Evolutionary conservation across 306 rosid species (phyloP).

Genomic region (Quercus ilex): DNA sequence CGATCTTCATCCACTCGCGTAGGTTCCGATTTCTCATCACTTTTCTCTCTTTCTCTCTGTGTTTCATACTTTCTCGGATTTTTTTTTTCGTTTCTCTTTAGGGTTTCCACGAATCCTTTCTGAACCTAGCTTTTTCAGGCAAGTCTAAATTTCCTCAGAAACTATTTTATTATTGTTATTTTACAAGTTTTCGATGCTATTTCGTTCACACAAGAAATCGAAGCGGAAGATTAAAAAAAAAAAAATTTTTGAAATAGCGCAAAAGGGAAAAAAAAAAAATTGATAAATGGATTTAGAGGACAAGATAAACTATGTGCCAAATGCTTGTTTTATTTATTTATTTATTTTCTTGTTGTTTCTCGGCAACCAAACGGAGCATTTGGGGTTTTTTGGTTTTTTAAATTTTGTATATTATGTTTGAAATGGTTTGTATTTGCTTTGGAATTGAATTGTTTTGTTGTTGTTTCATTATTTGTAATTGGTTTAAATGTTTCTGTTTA

Average conservation of each 20-base stretch:
- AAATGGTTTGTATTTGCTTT: too few relatives aligned
- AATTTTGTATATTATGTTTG: not conserved
- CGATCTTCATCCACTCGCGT: slow-evolving; percentile 6
- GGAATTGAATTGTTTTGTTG: not conserved
- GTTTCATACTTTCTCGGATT: not conserved
- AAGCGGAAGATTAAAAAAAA: not conserved
- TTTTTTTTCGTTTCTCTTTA: slow-evolving; percentile 23
- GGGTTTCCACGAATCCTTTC: slow-evolving; percentile 46
- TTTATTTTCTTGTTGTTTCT: not conserved
- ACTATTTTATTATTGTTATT: not conserved
- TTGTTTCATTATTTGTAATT: not conserved
- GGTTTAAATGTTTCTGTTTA: not conserved
- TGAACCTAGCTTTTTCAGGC: slow-evolving; percentile 26
- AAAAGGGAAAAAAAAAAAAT: not conserved
- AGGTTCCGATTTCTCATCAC: slow-evolving; percentile 7
- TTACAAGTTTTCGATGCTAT: slow-evolving; percentile 4
- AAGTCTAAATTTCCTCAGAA: slow-evolving; percentile 13
- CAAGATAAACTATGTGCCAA: not conserved
- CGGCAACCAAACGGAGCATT: not conserved
- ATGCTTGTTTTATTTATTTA: not conserved
- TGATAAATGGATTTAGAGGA: slow-evolving; percentile 9
- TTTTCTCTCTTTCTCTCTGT: not conserved
- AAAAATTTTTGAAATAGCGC: not conserved
- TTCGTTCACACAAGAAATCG: slow-evolving; percentile 16
- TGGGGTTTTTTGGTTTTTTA: not conserved